Conservation (phyloP, 257 asterid genomes). For the Nicotiana noctiflora region DNA sequence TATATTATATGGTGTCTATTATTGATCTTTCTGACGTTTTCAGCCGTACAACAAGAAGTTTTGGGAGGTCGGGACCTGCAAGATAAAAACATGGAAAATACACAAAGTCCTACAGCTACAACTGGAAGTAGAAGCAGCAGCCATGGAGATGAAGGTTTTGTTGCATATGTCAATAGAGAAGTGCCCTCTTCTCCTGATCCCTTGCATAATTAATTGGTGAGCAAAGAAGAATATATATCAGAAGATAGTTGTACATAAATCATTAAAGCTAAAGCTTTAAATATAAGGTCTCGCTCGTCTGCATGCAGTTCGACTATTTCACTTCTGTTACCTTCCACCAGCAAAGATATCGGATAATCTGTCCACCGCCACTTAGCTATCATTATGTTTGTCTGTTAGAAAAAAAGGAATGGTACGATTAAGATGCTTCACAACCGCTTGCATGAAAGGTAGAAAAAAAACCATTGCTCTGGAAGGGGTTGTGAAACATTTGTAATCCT, state of each 20-base stretch:
- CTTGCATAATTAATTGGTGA: slow-evolving; percentile 31
- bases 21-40: slow-evolving; percentile 16
- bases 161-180: slow-evolving; percentile 30
- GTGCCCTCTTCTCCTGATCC: slow-evolving; percentile 43
- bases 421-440: slow-evolving; percentile 3
- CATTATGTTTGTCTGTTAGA: not conserved
- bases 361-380: not conserved
- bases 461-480: not conserved
- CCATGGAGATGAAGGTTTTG: slow-evolving; percentile 11
- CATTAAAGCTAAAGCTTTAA: not conserved
- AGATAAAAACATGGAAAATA: slow-evolving; percentile 1
- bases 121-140: not conserved
- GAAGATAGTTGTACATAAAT: not conserved
- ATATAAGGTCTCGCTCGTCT: not conserved
- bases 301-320: not conserved
- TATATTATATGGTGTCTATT: not conserved
- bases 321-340: not conserved
- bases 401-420: not conserved
- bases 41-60: slow-evolving; percentile 12
- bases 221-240: not conserved
- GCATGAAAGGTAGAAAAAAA: not conserved
- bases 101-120: not conserved
- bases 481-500: not conserved
- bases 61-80: slow-evolving; percentile 24
- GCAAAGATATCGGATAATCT: not conserved